Evolutionary conservation across 768 basidiomycete species (phyloP), one percentile per base, ranked within the genome.

Genomic region (Mycena latifolia): DNA sequence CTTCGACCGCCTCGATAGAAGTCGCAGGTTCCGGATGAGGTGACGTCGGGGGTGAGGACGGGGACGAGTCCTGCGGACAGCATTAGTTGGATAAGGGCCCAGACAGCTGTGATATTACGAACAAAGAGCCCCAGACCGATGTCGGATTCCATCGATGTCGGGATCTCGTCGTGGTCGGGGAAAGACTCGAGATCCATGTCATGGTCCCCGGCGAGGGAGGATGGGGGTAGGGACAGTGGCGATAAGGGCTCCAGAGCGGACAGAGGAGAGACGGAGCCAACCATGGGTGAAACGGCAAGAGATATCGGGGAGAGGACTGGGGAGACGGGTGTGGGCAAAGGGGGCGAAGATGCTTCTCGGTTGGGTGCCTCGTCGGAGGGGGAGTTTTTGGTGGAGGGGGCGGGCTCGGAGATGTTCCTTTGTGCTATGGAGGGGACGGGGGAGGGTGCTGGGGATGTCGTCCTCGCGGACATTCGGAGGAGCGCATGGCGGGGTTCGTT

Each of bases 251-350:
- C 69, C 28, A 62, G 9, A 24, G 41, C 61, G 10, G 71, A 74
- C 39, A 69, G 43, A 39, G 75, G 74, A 33, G 79, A 81, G 63
- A 75, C 75, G 69, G 84, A 78, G 73, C 74, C 78, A 67, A 74
- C 76, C 63, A 76, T 68, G 27, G 81, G 75, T 28, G 82, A 79
- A 39, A 78, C 74, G 39, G 78, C 74, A 37, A 71, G 69, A 25
- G 81, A 79, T 66, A 81, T 76, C 15, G 84, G 84, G 0, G 85
- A 85, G 29, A 80, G 70, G 7, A 80, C 77, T 24, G 84, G 84
- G 2, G 85, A 84, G 17, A 76, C 72, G 55, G 75, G 74, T 45
- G 73, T 39, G 22, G 77, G 76, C 37, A 65, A 69, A 52, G 20
- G 73, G 28, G 62, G 70, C 41, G 60, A 47, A 3, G 25, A 52